Evolutionary conservation across 2,329 filamentous ascomycete genomes (phyloP), one percentile per base, ranked within the genome.

Genomic region (Rhexocercosporidium sp.): DNA sequence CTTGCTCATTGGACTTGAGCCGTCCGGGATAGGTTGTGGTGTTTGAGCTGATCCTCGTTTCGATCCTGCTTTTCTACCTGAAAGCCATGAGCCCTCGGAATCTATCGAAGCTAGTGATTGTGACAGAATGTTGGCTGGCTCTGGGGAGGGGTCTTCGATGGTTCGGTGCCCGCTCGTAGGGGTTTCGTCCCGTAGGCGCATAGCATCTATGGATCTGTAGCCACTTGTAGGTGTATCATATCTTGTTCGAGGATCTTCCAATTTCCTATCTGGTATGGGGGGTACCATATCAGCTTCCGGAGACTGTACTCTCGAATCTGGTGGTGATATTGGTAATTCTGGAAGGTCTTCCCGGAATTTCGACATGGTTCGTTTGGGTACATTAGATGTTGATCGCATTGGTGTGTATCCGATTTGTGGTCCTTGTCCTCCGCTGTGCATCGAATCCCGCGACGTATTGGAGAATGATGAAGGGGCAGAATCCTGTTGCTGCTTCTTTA

Each of bases 21-120:
- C 84, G 39, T 78, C 79, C 37, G 78, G 80, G 29, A 79, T 73
- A 70, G 75, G 22, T 67, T 74, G 54, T 70, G 82, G 74, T 76
- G 88, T 78, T 76, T 83, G 77, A 65, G 82, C 75, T 71, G 83
- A 82, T 34, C 80, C 78, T 70, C 82, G 79, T 74, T 82, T 83
- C 71, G 83, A 85, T 59, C 79, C 80, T 70, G 81, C 65, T 71
- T 80, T 79, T 65, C 90, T 89, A 18, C 95, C 94, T 3, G 94
- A 96, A 53, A 99, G 88, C 96, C 96, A 99, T 0, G 94, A 97
- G 4, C 88, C 96, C 81, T 99, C 96, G 0, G 94, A 97, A 76
- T 97, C 96, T 67, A 98, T 93, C 0, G 94, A 97, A 1, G 94
- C 96, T 20, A 98, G 84, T 0, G 95, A 98, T 78, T 94, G 91